Evolutionary conservation across 1,139 yeast genomes (phyloP).

Genomic region (Scheffersomyces illinoinensis): DNA sequence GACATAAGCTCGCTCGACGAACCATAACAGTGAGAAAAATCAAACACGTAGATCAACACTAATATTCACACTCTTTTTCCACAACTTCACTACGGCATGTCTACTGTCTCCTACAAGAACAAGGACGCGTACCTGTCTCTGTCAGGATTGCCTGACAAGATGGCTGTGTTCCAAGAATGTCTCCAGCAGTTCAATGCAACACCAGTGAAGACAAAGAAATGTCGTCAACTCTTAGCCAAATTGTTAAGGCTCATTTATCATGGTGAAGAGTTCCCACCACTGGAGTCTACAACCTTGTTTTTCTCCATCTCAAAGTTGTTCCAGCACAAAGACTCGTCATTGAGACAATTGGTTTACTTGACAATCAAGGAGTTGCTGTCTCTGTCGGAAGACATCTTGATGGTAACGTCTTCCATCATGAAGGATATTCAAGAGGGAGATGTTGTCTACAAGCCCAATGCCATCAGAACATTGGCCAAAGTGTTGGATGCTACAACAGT

Average conservation of each 20-base stretch:
- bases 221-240: conserved; percentile 76
- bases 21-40: background rate
- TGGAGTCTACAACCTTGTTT: conserved; percentile 89
- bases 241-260: conserved; percentile 71
- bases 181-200: conserved; percentile 89
- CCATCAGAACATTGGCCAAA: conserved; percentile 86
- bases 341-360: conserved; percentile 91
- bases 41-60: background rate
- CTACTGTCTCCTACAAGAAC: conserved; percentile 80
- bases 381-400: conserved; percentile 86
- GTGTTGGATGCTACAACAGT: conserved; percentile 92
- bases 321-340: conserved; percentile 87
- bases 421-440: conserved; percentile 94
- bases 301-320: conserved; percentile 92
- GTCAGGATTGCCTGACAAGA: conserved; percentile 73
- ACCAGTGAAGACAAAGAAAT: conserved; percentile 84
- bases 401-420: conserved; percentile 98
- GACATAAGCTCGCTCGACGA: background rate
- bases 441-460: conserved; percentile 85
- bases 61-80: background rate
- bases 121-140: conserved; percentile 66
- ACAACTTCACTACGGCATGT: conserved; percentile 43
- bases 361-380: conserved; percentile 88
- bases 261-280: conserved; percentile 85
- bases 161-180: conserved; percentile 97